phyloP scores from a whole-genome alignment of 1,284 basidiomycete genomes.

The Leccinum ponderosum region DNA sequence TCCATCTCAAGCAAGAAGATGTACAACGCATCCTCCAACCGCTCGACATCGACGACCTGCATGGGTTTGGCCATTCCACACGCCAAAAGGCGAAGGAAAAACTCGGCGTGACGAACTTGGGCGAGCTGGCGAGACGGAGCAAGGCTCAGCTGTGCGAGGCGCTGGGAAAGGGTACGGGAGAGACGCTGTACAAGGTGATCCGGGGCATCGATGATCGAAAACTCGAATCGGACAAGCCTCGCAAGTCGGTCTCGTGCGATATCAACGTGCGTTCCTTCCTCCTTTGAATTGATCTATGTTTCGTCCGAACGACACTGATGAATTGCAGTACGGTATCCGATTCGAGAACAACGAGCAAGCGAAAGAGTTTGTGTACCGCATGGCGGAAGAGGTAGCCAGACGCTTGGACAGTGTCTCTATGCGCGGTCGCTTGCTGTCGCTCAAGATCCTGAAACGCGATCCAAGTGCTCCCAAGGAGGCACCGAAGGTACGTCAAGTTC shows the following conservation, averaged over 20 bases:
- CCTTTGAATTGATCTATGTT: background rate
- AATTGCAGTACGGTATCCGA: slow-evolving; percentile 86
- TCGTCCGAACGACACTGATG: background rate
- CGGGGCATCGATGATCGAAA: slow-evolving; percentile 82
- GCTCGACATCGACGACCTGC: slow-evolving; percentile 84
- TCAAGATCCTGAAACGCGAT: slow-evolving; percentile 90
- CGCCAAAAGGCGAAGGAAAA: slow-evolving; percentile 76
- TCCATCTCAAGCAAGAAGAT: slow-evolving; percentile 64
- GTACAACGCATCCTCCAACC: slow-evolving; percentile 64
- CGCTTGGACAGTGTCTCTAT: slow-evolving; percentile 68
- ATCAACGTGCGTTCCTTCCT: slow-evolving; percentile 69
- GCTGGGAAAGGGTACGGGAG: slow-evolving; percentile 82
- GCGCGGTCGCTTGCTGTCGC: slow-evolving; percentile 71
- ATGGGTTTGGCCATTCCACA: slow-evolving; percentile 82
- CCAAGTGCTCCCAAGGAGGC: slow-evolving; percentile 87
- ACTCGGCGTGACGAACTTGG: slow-evolving; percentile 72
- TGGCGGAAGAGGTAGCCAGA: slow-evolving; percentile 76
- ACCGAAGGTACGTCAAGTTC: slow-evolving; percentile 69
- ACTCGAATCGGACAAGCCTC: slow-evolving; percentile 79
- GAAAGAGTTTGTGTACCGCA: slow-evolving; percentile 71
- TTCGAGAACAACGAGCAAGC: slow-evolving; percentile 85
- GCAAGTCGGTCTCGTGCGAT: slow-evolving; percentile 89
- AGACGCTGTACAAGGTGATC: slow-evolving; percentile 81
- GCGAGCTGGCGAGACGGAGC: slow-evolving; percentile 63
- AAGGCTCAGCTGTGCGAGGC: slow-evolving; percentile 67